Percentiles rank a stretch among this genome's conserved stretches.
These are phyloP conservation scores for Tylopilus rubrobrunneus DNA, from an alignment of 768 basidiomycete species.

Conservation along the genomic window DNA sequence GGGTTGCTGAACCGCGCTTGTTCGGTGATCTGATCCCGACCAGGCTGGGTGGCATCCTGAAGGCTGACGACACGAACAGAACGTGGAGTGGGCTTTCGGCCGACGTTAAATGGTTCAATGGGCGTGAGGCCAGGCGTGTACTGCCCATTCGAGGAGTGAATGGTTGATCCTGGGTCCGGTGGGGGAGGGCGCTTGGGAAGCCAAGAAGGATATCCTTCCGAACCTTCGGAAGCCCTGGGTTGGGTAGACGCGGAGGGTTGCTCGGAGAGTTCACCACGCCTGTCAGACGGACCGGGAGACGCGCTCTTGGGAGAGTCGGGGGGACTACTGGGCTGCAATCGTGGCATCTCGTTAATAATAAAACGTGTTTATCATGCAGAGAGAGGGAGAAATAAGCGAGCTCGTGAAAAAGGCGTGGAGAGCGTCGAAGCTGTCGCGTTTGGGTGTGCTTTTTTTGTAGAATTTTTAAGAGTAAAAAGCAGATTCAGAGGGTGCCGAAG, in stretches of 20 bases:
- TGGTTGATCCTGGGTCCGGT: slow-evolving; percentile 69
- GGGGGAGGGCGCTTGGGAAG: slow-evolving; percentile 74
- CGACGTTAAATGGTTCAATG: slow-evolving; percentile 37
- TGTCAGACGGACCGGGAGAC: slow-evolving; percentile 26
- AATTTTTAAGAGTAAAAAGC: slow-evolving; percentile 14
- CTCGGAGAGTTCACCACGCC: slow-evolving; percentile 28
- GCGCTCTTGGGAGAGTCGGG: slow-evolving; percentile 31
- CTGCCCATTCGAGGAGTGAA: slow-evolving; percentile 53
- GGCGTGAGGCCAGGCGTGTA: slow-evolving; percentile 32
- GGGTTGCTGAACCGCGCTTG: slow-evolving; percentile 43
- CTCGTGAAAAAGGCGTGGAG: slow-evolving; percentile 25
- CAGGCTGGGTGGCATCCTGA: slow-evolving; percentile 44
- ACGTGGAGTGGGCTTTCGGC: slow-evolving; percentile 76
- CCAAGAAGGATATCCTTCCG: slow-evolving; percentile 82
- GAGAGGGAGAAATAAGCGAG: slow-evolving; percentile 25
- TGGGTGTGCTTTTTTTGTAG: slow-evolving; percentile 13
- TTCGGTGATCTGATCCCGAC: slow-evolving; percentile 47
- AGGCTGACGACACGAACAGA: slow-evolving; percentile 79
- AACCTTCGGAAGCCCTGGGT: slow-evolving; percentile 36
- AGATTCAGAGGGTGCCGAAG: slow-evolving; percentile 9
- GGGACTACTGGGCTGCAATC: slow-evolving; percentile 28
- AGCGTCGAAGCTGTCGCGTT: slow-evolving; percentile 33
- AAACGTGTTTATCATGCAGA: slow-evolving; percentile 28
- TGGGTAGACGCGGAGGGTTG: slow-evolving; percentile 35
- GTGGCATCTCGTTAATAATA: slow-evolving; percentile 38